phyloP scores from a whole-genome alignment of 208 protist genomes.

The Angomonas desouzai region DNA sequence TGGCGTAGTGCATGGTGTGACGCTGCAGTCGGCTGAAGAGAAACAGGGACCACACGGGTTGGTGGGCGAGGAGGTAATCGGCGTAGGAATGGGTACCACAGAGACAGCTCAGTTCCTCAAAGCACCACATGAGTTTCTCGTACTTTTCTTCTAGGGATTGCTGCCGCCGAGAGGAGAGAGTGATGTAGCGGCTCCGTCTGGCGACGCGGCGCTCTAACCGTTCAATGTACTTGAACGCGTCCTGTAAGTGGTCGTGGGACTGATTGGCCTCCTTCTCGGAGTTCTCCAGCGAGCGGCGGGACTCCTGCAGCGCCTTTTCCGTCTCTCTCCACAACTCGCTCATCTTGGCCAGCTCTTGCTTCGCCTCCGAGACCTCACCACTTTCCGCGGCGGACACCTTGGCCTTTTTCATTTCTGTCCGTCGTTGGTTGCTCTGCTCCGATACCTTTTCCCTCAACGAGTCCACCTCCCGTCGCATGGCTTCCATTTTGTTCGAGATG shows the following conservation, averaged over 20 bases:
- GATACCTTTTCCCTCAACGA: constrained; percentile 57
- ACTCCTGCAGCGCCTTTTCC: constrained; percentile 78
- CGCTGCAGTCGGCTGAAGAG: constrained; percentile 60
- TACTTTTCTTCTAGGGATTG: constrained; percentile 83
- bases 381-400: constrained; percentile 3
- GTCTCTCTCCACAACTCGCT: constrained; percentile 82
- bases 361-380: constrained; percentile 26
- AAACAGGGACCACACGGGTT: constrained; percentile 64
- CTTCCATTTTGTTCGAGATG: constrained; percentile 36
- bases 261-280: constrained; percentile 67
- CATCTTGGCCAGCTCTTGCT: constrained; percentile 54
- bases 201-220: constrained; percentile 75
- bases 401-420: constrained; percentile 14
- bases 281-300: constrained; percentile 67
- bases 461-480: constrained; percentile 58
- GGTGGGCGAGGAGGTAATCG: constrained; percentile 56
- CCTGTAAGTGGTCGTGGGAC: constrained; percentile 70
- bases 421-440: neutral
- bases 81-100: constrained; percentile 68
- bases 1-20: constrained; percentile 40
- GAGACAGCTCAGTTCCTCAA: constrained; percentile 64
- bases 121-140: constrained; percentile 85
- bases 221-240: constrained; percentile 83
- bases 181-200: constrained; percentile 64
- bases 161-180: constrained; percentile 34